These are phyloP conservation scores for Cladosporium oxysporum DNA, from an alignment of 2,329 filamentous ascomycete genomes.

Conservation along the genomic window DNA sequence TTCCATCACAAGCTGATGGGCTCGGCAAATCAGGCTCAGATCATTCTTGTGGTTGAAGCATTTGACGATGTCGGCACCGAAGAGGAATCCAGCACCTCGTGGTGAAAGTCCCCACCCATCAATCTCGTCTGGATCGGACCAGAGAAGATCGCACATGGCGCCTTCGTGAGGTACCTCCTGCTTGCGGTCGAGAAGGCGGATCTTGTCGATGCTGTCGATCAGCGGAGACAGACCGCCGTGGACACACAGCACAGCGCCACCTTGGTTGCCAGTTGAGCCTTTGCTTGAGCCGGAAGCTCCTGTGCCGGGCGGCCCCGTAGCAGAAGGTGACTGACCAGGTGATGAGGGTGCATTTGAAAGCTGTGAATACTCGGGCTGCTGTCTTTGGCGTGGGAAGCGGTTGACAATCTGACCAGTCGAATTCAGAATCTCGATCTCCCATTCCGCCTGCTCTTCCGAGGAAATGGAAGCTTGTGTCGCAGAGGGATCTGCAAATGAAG, in stretches of 20 bases:
- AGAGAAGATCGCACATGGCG: slow-evolving; percentile 97
- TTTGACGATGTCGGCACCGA: slow-evolving; percentile 93
- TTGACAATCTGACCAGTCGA: slow-evolving; percentile 77
- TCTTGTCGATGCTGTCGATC: slow-evolving; percentile 93
- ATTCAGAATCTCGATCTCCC: slow-evolving; percentile 92
- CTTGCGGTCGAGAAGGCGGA: slow-evolving; percentile 89
- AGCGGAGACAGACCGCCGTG: slow-evolving; percentile 91
- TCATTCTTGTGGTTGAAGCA: slow-evolving; percentile 95
- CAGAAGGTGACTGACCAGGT: slow-evolving; percentile 35
- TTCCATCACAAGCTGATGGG: slow-evolving; percentile 98
- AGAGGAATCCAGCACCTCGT: slow-evolving; percentile 91
- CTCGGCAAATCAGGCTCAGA: slow-evolving; percentile 85
- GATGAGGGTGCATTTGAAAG: slow-evolving; percentile 39
- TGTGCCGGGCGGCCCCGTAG: slow-evolving; percentile 72
- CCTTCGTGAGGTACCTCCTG: slow-evolving; percentile 98
- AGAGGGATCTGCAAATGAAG: slow-evolving; percentile 48
- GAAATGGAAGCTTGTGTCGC: slow-evolving; percentile 51
- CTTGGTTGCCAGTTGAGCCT: slow-evolving; percentile 59
- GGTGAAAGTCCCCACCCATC: slow-evolving; percentile 95
- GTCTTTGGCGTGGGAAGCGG: slow-evolving; percentile 59
- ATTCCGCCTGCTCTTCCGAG: slow-evolving; percentile 63
- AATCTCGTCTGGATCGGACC: slow-evolving; percentile 97
- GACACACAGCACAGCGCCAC: slow-evolving; percentile 88
- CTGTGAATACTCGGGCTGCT: slow-evolving; percentile 32
- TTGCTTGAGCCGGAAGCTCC: slow-evolving; percentile 71